Evolutionary conservation across 306 rosid genomes (phyloP), one percentile per base, ranked within the genome.

Genomic region (Canavalia ensiformis): DNA sequence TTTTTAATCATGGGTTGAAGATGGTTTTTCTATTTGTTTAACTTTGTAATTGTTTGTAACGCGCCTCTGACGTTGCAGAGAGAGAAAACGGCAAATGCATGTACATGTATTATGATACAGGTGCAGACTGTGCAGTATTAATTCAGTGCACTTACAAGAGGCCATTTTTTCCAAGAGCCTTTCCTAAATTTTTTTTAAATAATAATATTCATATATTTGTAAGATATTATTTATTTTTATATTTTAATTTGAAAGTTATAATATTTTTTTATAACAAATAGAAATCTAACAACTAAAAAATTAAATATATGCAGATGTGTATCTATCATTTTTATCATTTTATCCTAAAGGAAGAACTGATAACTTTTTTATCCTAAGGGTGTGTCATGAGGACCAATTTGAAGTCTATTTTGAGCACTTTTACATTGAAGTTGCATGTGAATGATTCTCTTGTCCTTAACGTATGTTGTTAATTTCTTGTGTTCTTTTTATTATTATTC

Each of bases 391-490:
- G 39, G 81, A 12, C 52, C 51, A 64, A 5, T 46, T 49, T 29
- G 8, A 41, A 49, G 63, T 74, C 77, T 50, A 75, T 56, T 83
- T 78, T 45, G 49, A 46, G 76, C 42, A 29, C 44, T 72, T 56
- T 39, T 47, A 4, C 51, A 79, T 49, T 49, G 62, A 66, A 57
- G 58, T 0, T 50, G 68, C 84, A 67, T 84, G 77, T 74, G 81
- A 67, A 68, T 58, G 52, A 84, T 79, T 68, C 73, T 67, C 73
- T 30, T 10, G 60, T 62, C 62, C 57, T 54, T 75, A 51, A 58
- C 76, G 57, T 66, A 64, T 64, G 18, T 28, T 34, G 56, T 72
- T 78, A 72, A 78, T 47, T 58, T 72, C 52, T 84, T 84, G 72
- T 78, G 72, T 52, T 18, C 52, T 37, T 72, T 72, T 39, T 46